Conservation (phyloP, 148 eudicot genomes). For the Camellia japonica region DNA sequence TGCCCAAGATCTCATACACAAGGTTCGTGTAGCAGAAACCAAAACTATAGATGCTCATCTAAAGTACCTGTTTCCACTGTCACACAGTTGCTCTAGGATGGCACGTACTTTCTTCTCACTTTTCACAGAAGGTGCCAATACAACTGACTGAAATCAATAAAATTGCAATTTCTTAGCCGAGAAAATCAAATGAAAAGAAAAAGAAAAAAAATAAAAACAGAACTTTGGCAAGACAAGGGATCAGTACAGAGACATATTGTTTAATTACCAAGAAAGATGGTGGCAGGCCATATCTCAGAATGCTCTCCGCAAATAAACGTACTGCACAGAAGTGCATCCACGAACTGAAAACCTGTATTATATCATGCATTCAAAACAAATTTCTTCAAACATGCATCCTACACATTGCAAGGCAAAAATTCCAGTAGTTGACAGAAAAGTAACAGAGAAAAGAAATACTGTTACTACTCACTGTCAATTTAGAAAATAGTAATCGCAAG, state of each 20-base stretch:
- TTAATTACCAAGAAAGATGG: constrained; percentile 80
- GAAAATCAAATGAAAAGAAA: background rate
- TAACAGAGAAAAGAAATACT: too few relatives aligned
- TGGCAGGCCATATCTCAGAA: constrained; percentile 93
- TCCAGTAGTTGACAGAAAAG: constrained; percentile 8
- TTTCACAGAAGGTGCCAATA: constrained; percentile 73
- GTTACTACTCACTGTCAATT: background rate
- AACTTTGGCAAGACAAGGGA: background rate
- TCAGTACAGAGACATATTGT: background rate
- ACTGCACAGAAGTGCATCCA: constrained; percentile 97
- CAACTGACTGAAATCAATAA: constrained; percentile 58
- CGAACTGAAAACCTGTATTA: constrained; percentile 63
- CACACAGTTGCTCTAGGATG: constrained; percentile 67
- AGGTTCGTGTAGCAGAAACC: background rate
- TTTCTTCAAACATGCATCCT: background rate
- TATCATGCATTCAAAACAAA: background rate
- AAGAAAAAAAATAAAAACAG: constrained; percentile 1
- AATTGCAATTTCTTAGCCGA: background rate
- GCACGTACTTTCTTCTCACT: constrained; percentile 96
- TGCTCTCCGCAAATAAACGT: constrained; percentile 78
- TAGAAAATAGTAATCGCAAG: too few relatives aligned
- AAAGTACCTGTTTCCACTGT: constrained; percentile 65
- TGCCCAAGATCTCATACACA: background rate
- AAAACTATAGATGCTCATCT: constrained; percentile 1
- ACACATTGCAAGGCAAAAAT: background rate